These are phyloP conservation scores for Tardiomyces digboiensis DNA, from an alignment of 1,139 yeast genomes.

Conservation along the genomic window DNA sequence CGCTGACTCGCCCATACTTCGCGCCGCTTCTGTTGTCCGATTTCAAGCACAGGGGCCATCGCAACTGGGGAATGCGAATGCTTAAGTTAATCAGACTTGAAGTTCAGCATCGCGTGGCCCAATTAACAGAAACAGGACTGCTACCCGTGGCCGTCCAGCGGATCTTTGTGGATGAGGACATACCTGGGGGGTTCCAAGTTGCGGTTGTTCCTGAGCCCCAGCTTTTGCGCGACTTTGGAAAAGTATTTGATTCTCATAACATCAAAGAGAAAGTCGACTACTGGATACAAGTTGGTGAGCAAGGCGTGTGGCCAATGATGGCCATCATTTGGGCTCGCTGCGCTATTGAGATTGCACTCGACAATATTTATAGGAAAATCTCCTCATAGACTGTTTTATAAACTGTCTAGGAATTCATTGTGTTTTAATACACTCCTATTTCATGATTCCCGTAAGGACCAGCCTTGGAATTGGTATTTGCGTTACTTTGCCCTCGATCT, in stretches of 20 bases:
- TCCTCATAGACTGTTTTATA: neutral
- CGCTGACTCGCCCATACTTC: constrained; percentile 85
- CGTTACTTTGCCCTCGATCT: too few relatives aligned
- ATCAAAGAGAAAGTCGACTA: constrained; percentile 64
- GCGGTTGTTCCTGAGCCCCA: constrained; percentile 81
- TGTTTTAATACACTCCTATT: too few relatives aligned
- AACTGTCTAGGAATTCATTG: neutral
- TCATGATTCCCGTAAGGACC: too few relatives aligned
- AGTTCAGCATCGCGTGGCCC: constrained; percentile 73
- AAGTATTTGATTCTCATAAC: constrained; percentile 67
- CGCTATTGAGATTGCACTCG: constrained; percentile 81
- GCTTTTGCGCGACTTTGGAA: constrained; percentile 56
- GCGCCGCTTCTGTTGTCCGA: constrained; percentile 86
- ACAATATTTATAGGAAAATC: constrained; percentile 42
- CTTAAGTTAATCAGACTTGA: constrained; percentile 48
- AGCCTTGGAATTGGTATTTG: too few relatives aligned
- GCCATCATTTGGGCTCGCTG: constrained; percentile 85
- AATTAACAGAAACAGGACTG: constrained; percentile 70
- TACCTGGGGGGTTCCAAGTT: constrained; percentile 73
- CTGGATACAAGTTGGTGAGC: constrained; percentile 88
- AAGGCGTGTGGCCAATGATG: constrained; percentile 88
- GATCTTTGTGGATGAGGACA: constrained; percentile 78
- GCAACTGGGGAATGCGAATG: constrained; percentile 35
- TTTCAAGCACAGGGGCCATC: constrained; percentile 52
- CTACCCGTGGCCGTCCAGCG: constrained; percentile 64